Evolutionary conservation across 176 grass and related monocot species (phyloP).

Genomic region (Aegilops longissima): DNA sequence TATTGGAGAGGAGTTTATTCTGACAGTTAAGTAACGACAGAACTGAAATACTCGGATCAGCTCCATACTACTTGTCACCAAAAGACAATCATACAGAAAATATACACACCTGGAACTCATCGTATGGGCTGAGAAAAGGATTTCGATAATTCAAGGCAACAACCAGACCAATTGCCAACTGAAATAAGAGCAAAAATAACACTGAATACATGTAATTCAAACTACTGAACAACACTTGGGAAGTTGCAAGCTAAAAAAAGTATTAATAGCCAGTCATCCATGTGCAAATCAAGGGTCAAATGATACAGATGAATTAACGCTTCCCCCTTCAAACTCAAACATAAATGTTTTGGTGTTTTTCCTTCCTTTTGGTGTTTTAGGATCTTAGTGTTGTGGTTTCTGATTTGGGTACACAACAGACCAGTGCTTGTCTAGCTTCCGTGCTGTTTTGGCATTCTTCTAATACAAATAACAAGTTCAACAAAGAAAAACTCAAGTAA

Average conservation of each 20-base stretch:
- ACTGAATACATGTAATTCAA: slow-evolving; percentile 8
- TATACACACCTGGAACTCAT: slow-evolving; percentile 84
- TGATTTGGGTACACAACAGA: background rate
- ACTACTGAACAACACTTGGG: background rate
- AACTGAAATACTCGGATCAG: slow-evolving; percentile 1
- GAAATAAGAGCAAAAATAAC: slow-evolving; percentile 36
- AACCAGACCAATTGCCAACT: slow-evolving; percentile 90
- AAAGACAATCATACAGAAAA: slow-evolving; percentile 12
- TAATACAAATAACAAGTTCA: background rate
- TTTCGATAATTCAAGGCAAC: slow-evolving; percentile 91
- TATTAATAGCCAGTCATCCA: background rate
- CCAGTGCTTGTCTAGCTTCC: background rate
- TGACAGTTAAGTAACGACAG: background rate
- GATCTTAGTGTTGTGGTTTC: background rate
- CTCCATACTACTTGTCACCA: background rate
- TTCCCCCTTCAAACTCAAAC: background rate
- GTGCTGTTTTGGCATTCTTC: background rate
- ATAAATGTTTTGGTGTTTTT: background rate
- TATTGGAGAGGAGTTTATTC: background rate
- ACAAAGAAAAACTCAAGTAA: background rate
- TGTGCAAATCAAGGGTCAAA: background rate
- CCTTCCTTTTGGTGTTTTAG: background rate
- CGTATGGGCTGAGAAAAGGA: slow-evolving; percentile 85
- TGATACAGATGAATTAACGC: background rate
- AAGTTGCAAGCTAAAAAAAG: background rate